Evolutionary conservation across 169 alveolate species (phyloP).

Genomic region (Eimeria zaria): DNA sequence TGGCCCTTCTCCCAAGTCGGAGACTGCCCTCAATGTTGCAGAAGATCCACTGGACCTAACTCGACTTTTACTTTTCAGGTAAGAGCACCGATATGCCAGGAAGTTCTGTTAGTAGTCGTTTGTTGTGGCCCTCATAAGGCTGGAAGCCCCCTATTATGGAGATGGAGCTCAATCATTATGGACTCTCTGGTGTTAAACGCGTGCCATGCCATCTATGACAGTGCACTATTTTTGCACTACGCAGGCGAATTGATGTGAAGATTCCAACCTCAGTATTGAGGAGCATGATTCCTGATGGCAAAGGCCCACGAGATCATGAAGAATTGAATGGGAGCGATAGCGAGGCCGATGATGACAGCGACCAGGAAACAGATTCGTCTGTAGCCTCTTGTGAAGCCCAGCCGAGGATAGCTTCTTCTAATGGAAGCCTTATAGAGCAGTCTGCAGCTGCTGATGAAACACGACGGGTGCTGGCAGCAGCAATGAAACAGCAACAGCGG

Average conservation of each 20-base stretch:
- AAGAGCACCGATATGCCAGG: neutral
- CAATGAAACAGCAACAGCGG: slow-evolving; percentile 64
- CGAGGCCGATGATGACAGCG: slow-evolving; percentile 34
- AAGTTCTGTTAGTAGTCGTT: neutral
- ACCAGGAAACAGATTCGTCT: neutral
- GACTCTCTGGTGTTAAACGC: neutral
- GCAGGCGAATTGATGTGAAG: slow-evolving; percentile 60
- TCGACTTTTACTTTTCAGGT: slow-evolving; percentile 29
- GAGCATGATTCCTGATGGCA: slow-evolving; percentile 1
- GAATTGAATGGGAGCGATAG: slow-evolving; percentile 65
- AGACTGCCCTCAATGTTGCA: neutral
- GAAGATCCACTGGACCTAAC: slow-evolving; percentile 52
- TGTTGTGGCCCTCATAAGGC: neutral
- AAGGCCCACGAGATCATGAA: neutral
- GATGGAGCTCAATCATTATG: neutral
- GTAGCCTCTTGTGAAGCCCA: slow-evolving; percentile 5
- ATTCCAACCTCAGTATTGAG: slow-evolving; percentile 25
- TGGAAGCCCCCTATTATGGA: neutral
- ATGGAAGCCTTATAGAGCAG: slow-evolving; percentile 20
- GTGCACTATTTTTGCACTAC: neutral
- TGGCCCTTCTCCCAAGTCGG: neutral
- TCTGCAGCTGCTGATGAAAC: slow-evolving; percentile 41
- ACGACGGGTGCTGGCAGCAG: slow-evolving; percentile 58
- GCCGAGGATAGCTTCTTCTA: neutral
- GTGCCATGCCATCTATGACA: neutral